phyloP scores from a whole-genome alignment of 2,329 filamentous ascomycete species.

The Plectosphaerella plurivora region DNA sequence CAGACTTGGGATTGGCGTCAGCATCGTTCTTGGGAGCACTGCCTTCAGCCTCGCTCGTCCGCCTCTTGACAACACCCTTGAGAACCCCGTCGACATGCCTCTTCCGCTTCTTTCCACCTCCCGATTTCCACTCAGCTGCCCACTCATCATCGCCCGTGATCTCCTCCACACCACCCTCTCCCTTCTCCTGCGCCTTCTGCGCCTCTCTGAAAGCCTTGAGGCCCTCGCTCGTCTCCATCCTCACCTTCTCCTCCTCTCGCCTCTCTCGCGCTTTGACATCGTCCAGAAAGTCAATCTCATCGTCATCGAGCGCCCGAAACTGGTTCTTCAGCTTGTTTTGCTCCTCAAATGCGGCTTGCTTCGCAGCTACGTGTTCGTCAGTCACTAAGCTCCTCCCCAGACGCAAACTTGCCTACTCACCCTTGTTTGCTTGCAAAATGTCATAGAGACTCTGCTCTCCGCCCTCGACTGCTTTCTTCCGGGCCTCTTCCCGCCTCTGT shows the following conservation, averaged over 20 bases:
- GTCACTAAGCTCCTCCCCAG: neutral
- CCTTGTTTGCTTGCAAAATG: constrained; percentile 77
- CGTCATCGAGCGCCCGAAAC: constrained; percentile 72
- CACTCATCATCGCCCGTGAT: constrained; percentile 10
- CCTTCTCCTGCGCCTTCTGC: constrained; percentile 31
- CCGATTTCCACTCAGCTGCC: constrained; percentile 4
- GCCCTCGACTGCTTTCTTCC: constrained; percentile 33
- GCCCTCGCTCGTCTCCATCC: constrained; percentile 52
- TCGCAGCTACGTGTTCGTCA: constrained; percentile 51
- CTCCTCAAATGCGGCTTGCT: constrained; percentile 80
- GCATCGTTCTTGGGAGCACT: neutral
- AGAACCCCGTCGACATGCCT: neutral
- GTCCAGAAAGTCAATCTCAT: constrained; percentile 73
- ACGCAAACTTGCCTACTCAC: constrained; percentile 28
- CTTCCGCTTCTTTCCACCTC: constrained; percentile 10
- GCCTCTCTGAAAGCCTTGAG: constrained; percentile 50
- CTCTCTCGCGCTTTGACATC: constrained; percentile 46
- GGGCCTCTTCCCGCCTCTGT: constrained; percentile 46
- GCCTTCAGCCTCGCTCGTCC: constrained; percentile 8
- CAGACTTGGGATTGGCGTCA: constrained; percentile 1
- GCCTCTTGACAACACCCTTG: constrained; percentile 3
- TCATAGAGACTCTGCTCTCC: constrained; percentile 66
- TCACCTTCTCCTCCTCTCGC: constrained; percentile 49
- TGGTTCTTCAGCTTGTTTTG: constrained; percentile 67
- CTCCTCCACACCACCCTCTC: constrained; percentile 28